Evolutionary conservation across 1,284 basidiomycete species (phyloP), one percentile per base, ranked within the genome.

Genomic region (Cryptococcus deneoformans): DNA sequence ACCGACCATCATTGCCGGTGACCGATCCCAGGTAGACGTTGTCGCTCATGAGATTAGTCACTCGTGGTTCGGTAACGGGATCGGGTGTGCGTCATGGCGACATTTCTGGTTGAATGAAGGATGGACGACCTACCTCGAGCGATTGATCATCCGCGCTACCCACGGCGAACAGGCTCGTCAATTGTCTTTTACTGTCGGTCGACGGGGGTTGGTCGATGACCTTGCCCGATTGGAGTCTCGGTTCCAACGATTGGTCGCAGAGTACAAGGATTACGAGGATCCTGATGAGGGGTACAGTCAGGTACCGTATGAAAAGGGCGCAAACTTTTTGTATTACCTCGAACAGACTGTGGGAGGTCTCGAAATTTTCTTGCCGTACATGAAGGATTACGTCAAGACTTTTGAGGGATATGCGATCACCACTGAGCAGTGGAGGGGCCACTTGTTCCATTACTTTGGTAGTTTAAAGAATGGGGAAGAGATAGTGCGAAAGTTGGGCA

Each of bases 91-190:
- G 56, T 66, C 63, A 11, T 74, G 72, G 66, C 82, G 82, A 5
- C 88, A 90, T 73, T 94, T 94, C 80, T 95, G 91, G 91, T 84
- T 94, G 50, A 94, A 93, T 74, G 91, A 93, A 36, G 81, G 92
- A 39, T 96, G 90, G 88, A 96, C 93, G 38, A 94, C 91, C 0
- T 97, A 94, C 72, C 87, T 92, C 50, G 95, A 99, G 76, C 86
- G 93, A 24, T 34, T 34, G 62, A 67, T 72, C 57, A 85, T 88
- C 44, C 81, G 87, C 64, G 80, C 82, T 52, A 79, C 95, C 1
- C 86, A 94, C 70, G 84, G 87, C 0, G 84, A 89, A 14, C 85
- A 87, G 0, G 86, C 90, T 58, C 87, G 95, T 39, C 90, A 86
- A 11, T 92, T 78, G 74, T 75, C 95, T 6, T 77, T 63, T 62